Evolutionary conservation across 805 yeast species (phyloP), one percentile per base, ranked within the genome.

Genomic region (Lachancea mirantina): DNA sequence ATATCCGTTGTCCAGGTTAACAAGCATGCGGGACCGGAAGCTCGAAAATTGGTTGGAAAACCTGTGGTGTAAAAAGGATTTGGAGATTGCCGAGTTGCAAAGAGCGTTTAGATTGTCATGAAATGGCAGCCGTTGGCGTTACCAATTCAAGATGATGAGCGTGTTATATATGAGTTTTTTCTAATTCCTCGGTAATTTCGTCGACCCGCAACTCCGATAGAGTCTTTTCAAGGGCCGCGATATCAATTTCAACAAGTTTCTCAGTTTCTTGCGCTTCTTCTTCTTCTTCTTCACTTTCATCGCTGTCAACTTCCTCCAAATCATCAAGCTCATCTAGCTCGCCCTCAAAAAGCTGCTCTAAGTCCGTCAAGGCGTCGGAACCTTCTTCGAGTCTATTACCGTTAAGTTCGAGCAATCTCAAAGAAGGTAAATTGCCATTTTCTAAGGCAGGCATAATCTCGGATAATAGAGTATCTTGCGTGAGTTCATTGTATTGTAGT

Each of bases 321-420:
- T 92, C 98, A 48, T 89, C 97, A 30, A 92, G 68, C 54, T 92
- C 98, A 49, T 89, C 95, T 20, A 92, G 64, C 55, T 81, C 89
- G 40, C 94, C 95, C 36, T 73, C 83, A 46, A 89, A 85, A 11
- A 77, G 57, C 14, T 65, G 73, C 29, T 58, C 67, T 42, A 89
- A 73, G 32, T 63, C 59, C 34, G 75, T 82, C 35, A 92, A 58
- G 14, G 70, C 64, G 38, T 76, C 81, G 25, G 84, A 76, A 43
- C 89, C 97, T 57, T 92, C 97, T 31, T 84, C 84, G 49, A 92
- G 81, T 54, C 84, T 68, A 63, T 92, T 92, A 54, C 99, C 99
- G 53, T 92, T 89, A 44, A 92, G 70, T 65, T 92, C 97, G 44
- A 92, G 67, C 7, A 52, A 33, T 51, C 73, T 65, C 54, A 92